Evolutionary conservation across 2,329 filamentous ascomycete species (phyloP).

Genomic region (Colletotrichum sp.): DNA sequence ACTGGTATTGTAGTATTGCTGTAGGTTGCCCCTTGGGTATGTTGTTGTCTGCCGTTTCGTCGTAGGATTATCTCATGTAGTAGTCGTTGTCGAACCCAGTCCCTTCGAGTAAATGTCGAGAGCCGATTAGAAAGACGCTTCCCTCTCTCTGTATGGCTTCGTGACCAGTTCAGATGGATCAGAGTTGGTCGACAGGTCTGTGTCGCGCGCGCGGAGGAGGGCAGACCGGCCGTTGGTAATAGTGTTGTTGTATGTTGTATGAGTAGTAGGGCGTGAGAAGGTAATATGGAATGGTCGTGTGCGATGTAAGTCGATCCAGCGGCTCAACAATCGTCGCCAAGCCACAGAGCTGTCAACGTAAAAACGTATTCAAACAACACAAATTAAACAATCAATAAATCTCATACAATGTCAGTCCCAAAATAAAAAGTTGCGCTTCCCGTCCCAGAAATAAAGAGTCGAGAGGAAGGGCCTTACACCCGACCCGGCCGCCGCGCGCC

Average conservation of each 20-base stretch:
- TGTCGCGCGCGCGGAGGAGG: neutral
- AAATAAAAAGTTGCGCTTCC: neutral
- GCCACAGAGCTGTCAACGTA: constrained; percentile 5
- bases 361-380: constrained; percentile 14
- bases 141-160: neutral
- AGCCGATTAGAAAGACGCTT: neutral
- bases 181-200: neutral
- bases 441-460: neutral
- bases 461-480: neutral
- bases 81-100: neutral
- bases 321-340: constrained; percentile 11
- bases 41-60: neutral
- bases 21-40: neutral
- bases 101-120: neutral
- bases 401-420: constrained; percentile 5
- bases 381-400: constrained; percentile 16
- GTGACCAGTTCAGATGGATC: neutral
- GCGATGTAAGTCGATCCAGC: constrained; percentile 18
- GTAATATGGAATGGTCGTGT: neutral
- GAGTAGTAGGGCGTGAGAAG: neutral
- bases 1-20: neutral
- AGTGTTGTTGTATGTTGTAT: neutral
- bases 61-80: neutral
- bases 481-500: neutral
- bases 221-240: neutral